Evolutionary conservation across 768 basidiomycete species (phyloP).

Genomic region (Rhizopogon vinicolor): DNA sequence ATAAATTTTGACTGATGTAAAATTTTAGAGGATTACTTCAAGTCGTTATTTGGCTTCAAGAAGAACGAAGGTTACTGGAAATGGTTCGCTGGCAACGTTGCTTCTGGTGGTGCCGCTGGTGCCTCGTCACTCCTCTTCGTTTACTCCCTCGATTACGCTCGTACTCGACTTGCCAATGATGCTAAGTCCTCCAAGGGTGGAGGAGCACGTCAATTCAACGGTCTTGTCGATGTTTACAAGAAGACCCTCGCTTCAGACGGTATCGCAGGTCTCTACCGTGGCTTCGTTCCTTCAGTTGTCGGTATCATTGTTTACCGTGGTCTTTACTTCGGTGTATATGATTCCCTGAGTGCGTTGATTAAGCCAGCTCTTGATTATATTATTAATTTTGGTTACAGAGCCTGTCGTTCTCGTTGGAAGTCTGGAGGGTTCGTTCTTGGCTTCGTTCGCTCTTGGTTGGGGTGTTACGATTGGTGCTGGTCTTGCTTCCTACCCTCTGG

Average conservation of each 20-base stretch:
- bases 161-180: conserved; percentile 98
- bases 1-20: not conserved
- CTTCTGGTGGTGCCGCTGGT: conserved; percentile 99
- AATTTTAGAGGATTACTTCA: conserved; percentile 86
- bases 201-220: conserved; percentile 96
- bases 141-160: conserved; percentile 99
- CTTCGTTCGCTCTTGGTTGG: conserved; percentile 97
- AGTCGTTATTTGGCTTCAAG: conserved; percentile 98
- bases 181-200: conserved; percentile 95
- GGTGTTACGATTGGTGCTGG: conserved; percentile 99
- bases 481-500: conserved; percentile 95
- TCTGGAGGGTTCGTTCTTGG: conserved; percentile 94
- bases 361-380: conserved; percentile 10
- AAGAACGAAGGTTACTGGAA: conserved; percentile 96
- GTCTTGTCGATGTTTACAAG: conserved; percentile 93
- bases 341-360: conserved; percentile 72
- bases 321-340: conserved; percentile 98
- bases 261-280: conserved; percentile 99
- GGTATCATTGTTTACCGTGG: conserved; percentile 99
- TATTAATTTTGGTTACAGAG: conserved; percentile 45
- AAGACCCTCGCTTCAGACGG: conserved; percentile 98
- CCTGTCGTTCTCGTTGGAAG: conserved; percentile 96
- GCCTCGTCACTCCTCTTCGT: conserved; percentile 98
- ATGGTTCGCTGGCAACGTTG: conserved; percentile 98
- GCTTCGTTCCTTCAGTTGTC: conserved; percentile 97